phyloP scores from a whole-genome alignment of 2,329 filamentous ascomycete genomes.

The Hymenoscyphus fructigenus region DNA sequence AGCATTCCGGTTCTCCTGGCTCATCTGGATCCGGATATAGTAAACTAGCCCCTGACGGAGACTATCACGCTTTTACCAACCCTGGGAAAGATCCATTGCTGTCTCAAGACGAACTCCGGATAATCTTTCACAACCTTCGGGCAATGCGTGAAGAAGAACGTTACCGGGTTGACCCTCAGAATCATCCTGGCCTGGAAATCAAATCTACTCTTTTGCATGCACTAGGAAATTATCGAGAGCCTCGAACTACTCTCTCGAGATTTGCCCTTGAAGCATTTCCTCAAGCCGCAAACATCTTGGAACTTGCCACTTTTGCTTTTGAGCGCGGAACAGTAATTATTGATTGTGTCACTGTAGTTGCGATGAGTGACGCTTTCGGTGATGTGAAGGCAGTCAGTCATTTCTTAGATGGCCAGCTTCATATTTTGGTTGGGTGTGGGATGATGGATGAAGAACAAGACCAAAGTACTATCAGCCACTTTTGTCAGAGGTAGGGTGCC shows the following conservation, averaged over 20 bases:
- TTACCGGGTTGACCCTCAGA: constrained; percentile 42
- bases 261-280: constrained; percentile 46
- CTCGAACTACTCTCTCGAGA: constrained; percentile 33
- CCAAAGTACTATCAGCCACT: constrained; percentile 22
- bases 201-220: constrained; percentile 41
- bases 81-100: constrained; percentile 43
- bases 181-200: constrained; percentile 46
- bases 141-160: constrained; percentile 44
- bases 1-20: constrained; percentile 25
- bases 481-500: constrained; percentile 27
- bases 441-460: constrained; percentile 25
- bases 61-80: constrained; percentile 23
- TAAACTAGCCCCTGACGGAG: constrained; percentile 16
- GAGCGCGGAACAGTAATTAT: constrained; percentile 26
- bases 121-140: constrained; percentile 44
- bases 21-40: constrained; percentile 12
- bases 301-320: constrained; percentile 21
- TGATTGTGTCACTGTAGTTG: constrained; percentile 26
- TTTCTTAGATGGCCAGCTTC: constrained; percentile 17
- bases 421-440: constrained; percentile 28
- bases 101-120: constrained; percentile 51
- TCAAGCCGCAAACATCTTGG: constrained; percentile 37
- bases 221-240: constrained; percentile 21
- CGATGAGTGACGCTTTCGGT: constrained; percentile 18
- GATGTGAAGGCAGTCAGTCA: constrained; percentile 28